Evolutionary conservation across 192 early-diverging fungal species (phyloP).

Genomic region (Coemansia sp.): DNA sequence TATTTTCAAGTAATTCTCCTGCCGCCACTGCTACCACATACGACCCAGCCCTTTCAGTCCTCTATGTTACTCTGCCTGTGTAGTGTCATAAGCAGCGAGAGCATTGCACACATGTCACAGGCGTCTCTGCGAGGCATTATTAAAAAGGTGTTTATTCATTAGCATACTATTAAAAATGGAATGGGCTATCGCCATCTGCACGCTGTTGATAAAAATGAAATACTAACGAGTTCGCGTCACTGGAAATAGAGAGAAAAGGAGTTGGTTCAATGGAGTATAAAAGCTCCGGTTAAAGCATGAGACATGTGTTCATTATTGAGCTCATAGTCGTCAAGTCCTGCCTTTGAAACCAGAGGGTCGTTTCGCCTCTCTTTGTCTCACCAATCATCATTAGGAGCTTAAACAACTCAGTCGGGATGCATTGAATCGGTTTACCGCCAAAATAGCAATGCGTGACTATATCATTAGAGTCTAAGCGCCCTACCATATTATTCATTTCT

Average conservation of each 20-base stretch:
- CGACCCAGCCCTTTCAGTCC: not conserved
- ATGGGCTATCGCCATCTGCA: not conserved
- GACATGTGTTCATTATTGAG: not conserved
- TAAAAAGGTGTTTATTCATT: not conserved
- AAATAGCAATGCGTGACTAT: not conserved
- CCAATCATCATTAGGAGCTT: not conserved
- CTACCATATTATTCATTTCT: not conserved
- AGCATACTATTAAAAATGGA: not conserved
- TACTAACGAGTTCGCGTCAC: not conserved
- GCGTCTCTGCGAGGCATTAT: not conserved
- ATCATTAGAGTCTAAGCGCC: not conserved
- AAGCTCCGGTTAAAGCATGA: not conserved
- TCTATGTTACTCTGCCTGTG: not conserved
- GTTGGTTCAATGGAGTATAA: not conserved
- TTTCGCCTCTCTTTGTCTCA: not conserved
- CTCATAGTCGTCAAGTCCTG: not conserved
- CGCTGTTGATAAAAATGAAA: not conserved
- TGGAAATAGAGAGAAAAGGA: not conserved
- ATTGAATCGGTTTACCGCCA: too few relatives aligned
- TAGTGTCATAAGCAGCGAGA: not conserved
- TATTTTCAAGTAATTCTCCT: not conserved
- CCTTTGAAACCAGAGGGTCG: not conserved
- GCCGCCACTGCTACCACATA: not conserved
- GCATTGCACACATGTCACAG: not conserved
- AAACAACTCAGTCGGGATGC: not conserved